Percentiles rank a stretch among this genome's conserved stretches.
These are phyloP conservation scores for Imleria badia DNA, from an alignment of 768 basidiomycete genomes.

Conservation along the genomic window DNA sequence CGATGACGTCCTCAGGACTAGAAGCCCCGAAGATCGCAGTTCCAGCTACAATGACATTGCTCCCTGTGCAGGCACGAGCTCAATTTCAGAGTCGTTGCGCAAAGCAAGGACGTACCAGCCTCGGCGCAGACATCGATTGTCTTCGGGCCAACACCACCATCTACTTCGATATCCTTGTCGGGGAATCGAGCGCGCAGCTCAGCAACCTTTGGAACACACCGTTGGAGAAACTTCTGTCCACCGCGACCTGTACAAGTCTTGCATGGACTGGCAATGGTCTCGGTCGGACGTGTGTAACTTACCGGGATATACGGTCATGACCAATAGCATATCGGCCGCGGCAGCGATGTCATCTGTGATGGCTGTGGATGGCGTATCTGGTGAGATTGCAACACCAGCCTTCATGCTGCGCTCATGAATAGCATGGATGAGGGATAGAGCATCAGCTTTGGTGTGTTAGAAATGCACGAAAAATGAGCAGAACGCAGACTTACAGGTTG, in stretches of 20 bases:
- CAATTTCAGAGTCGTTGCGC: not conserved
- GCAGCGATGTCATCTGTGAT: slow-evolving; percentile 86
- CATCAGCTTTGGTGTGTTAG: slow-evolving; percentile 50
- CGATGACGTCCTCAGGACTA: slow-evolving; percentile 79
- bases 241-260: slow-evolving; percentile 61
- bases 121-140: slow-evolving; percentile 86
- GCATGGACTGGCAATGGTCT: not conserved
- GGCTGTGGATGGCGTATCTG: slow-evolving; percentile 84
- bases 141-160: slow-evolving; percentile 94
- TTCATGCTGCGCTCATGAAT: slow-evolving; percentile 88
- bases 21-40: slow-evolving; percentile 88
- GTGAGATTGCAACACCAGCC: slow-evolving; percentile 95
- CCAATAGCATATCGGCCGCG: slow-evolving; percentile 90
- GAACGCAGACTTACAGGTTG: slow-evolving; percentile 59
- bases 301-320: slow-evolving; percentile 99
- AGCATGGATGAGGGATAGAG: slow-evolving; percentile 70
- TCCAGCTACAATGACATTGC: slow-evolving; percentile 97
- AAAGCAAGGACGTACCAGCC: slow-evolving; percentile 58
- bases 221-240: slow-evolving; percentile 93
- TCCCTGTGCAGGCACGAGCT: slow-evolving; percentile 50
- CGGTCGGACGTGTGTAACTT: not conserved
- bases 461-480: slow-evolving; percentile 12
- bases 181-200: slow-evolving; percentile 91
- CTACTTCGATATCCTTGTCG: slow-evolving; percentile 95
- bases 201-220: slow-evolving; percentile 89